Evolutionary conservation across 192 early-diverging fungal genomes (phyloP), one percentile per base, ranked within the genome.

Genomic region (Coemansia sp.): DNA sequence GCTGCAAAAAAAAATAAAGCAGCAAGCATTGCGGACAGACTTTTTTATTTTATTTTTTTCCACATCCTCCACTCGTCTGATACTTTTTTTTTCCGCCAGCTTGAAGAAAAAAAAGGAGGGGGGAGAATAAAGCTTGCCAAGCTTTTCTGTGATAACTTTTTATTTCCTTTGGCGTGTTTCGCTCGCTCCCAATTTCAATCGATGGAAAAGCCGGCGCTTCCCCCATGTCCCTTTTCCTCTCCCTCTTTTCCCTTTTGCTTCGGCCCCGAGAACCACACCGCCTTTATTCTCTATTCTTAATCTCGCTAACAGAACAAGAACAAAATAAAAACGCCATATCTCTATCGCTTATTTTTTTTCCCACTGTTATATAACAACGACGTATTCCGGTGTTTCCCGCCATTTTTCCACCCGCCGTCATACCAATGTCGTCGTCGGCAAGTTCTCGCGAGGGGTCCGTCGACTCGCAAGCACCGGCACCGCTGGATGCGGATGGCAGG

Each of bases 391-490:
- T n/a, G 47, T 48, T 48, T 48, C 16, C 16, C 47, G 47, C 26
- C 26, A 26, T 26, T 26, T 48, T 6, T 12, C 32, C 21, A 23
- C 0, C 32, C 54, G 6, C 54, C n/a, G 1, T 59, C 7, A 5
- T 40, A n/a, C n/a, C n/a, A n/a, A n/a, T n/a, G n/a, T n/a, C 39
- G 57, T 70, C 74, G 15, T 45, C 50, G 26, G 49, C 60, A 6
- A 54, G 45, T 7, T 79, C 77, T 38, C 71, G 77, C 41, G 77
- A 79, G 56, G 68, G 71, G 43, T 70, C 77, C 15, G 56, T 18
- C 56, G 77, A 74, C 37, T 38, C 38, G 37, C 15, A 40, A 13
- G 8, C 0, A 6, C 57, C 15, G 38, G 59, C 48, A 41, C 39
- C 38, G 57, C 32, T 13, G 39, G 57, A 5, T 15, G 39, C 57